Base-by-base conservation (phyloP, 768 basidiomycete genomes). In the Baorangia bicolor region DNA sequence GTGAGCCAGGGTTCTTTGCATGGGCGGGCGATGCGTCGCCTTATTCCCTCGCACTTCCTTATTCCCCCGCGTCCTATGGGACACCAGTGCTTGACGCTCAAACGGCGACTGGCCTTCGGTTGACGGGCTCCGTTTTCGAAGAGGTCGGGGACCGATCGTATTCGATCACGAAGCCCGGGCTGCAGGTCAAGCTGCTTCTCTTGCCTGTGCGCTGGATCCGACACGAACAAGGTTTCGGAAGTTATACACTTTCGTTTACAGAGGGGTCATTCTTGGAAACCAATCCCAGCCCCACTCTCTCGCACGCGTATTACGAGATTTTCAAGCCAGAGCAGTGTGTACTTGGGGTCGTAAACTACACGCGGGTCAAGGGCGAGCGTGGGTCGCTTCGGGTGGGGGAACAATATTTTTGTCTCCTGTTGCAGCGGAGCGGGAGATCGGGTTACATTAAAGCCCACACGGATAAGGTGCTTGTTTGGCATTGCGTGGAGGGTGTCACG, bases 281-380 rank as follows among this genome's bases (percentile, higher is more conserved):
- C 11, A 20, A 20, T 18, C 59, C 59, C 3, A 18, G 28, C 14
- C 59, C 59, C 9, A 51, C 45, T 2, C 52, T 61, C 28, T 56
- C 60, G 12, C 59, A 46, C 16, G 60, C 53, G 4, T 61, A 61
- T 28, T 61, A 61, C 28, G 50, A 56, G n/a, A n/a, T 52, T 20
- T 61, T 61, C 59, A 51, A 35, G 46, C 60, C 59, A 40, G 60
- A 45, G 18, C 53, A 56, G 14, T 61, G 59, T 21, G 54, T 61
- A 11, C 59, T 61, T 28, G 60, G 60, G 16, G 41, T 61, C 10
- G 49, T 61, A 27, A 60, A 61, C 50, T 61, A 61, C 13, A 37
- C 60, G 2, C 60, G 28, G 23, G 37, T 41, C 6, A 54, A 41
- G 28, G 54, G 42, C 9, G 34, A 61, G n/a, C 41, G 41, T 41